A percentile compares a stretch with the other conserved stretches of the same genome.
Evolutionary conservation across 116 monocot species (phyloP).

Genomic region (Zostera marina): DNA sequence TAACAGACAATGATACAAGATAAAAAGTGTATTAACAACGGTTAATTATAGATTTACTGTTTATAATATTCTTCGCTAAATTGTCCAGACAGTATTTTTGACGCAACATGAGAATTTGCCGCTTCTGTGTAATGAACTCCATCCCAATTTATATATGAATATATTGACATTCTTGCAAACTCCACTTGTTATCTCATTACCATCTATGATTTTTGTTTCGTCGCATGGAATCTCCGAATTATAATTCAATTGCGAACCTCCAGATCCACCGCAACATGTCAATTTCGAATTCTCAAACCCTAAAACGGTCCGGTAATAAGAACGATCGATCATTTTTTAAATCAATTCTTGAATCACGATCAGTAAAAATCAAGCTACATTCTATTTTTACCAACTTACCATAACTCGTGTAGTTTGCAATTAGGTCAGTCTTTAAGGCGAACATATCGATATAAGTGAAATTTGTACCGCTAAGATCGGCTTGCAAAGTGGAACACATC

Average conservation of each 20-base stretch:
- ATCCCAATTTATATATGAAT: constrained; percentile 72
- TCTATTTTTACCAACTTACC: constrained; percentile 23
- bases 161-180: constrained; percentile 54
- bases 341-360: background rate
- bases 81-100: constrained; percentile 82
- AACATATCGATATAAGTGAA: constrained; percentile 63
- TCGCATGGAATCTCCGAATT: constrained; percentile 59
- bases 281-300: constrained; percentile 58
- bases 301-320: constrained; percentile 5
- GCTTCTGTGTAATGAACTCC: constrained; percentile 96
- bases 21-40: too few species aligned
- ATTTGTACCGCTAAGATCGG: constrained; percentile 36
- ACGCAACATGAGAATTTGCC: constrained; percentile 65
- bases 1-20: too few species aligned
- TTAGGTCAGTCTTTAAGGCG: constrained; percentile 66
- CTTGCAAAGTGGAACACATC: constrained; percentile 53
- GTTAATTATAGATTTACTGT: too few species aligned
- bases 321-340: background rate
- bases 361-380: background rate
- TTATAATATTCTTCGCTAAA: background rate
- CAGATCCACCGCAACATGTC: constrained; percentile 82
- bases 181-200: constrained; percentile 41
- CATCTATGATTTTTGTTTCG: constrained; percentile 59
- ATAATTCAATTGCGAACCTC: constrained; percentile 72
- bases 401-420: constrained; percentile 68